Evolutionary conservation across 192 early-diverging fungal genomes (phyloP).

Genomic region (Rhizophagus sp.): DNA sequence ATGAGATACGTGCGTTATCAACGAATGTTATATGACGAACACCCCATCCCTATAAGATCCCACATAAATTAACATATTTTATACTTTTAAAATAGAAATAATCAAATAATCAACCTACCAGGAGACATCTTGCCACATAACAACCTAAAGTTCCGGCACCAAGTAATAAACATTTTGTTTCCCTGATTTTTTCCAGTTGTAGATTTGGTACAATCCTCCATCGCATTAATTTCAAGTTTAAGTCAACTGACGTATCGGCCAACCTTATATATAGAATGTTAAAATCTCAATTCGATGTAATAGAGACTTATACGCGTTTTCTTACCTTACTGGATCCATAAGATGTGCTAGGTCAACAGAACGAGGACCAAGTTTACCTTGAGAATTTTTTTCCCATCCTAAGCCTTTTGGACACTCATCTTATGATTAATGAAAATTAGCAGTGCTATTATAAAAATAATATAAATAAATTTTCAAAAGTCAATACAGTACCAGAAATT

Average conservation of each 20-base stretch:
- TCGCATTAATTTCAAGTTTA: slow-evolving; percentile 97
- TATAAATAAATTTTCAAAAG: background rate
- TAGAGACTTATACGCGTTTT: background rate
- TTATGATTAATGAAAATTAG: background rate
- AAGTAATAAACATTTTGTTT: slow-evolving; percentile 80
- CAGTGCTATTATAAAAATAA: background rate
- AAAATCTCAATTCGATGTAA: background rate
- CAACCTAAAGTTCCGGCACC: slow-evolving; percentile 96
- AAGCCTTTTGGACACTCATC: slow-evolving; percentile 63
- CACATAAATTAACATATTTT: background rate
- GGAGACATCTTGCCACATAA: slow-evolving; percentile 81
- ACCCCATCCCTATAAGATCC: slow-evolving; percentile 80
- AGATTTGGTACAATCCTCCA: slow-evolving; percentile 90
- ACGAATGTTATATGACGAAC: slow-evolving; percentile 92
- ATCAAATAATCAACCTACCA: slow-evolving; percentile 48
- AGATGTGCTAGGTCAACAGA: slow-evolving; percentile 79
- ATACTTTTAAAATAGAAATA: background rate
- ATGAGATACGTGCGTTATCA: slow-evolving; percentile 88
- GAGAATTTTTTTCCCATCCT: slow-evolving; percentile 91
- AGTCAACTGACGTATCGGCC: slow-evolving; percentile 86
- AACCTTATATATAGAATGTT: slow-evolving; percentile 48
- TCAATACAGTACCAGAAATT: background rate
- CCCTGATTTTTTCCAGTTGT: slow-evolving; percentile 76
- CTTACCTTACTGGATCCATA: slow-evolving; percentile 80
- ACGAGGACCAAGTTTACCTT: slow-evolving; percentile 79